phyloP scores from a whole-genome alignment of 2,329 filamentous ascomycete species.

The Ophiostoma sp. region DNA sequence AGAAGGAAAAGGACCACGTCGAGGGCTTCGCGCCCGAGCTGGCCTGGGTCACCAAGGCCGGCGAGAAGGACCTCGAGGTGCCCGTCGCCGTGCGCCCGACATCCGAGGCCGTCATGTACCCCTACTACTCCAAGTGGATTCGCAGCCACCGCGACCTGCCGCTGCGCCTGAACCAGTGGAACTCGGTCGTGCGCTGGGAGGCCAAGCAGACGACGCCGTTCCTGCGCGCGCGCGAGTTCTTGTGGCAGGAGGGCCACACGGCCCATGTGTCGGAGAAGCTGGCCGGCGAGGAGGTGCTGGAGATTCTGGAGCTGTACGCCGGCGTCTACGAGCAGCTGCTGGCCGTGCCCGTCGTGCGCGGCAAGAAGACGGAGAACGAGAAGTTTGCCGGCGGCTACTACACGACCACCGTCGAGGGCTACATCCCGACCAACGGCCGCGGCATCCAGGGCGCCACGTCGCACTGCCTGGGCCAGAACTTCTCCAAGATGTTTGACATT shows the following conservation, averaged over 20 bases:
- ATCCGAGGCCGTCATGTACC: slow-evolving; percentile 82
- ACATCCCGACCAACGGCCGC: slow-evolving; percentile 90
- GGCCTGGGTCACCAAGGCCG: slow-evolving; percentile 83
- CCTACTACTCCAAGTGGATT: slow-evolving; percentile 95
- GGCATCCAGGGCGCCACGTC: slow-evolving; percentile 96
- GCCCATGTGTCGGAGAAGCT: slow-evolving; percentile 80
- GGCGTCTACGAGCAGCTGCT: slow-evolving; percentile 89
- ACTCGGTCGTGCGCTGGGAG: slow-evolving; percentile 83
- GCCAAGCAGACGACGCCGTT: slow-evolving; percentile 90
- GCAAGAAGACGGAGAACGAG: slow-evolving; percentile 93
- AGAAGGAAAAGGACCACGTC: slow-evolving; percentile 89
- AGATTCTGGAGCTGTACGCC: slow-evolving; percentile 92
- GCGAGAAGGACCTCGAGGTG: slow-evolving; percentile 86
- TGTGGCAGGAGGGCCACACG: slow-evolving; percentile 95
- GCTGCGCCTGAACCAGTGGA: slow-evolving; percentile 95
- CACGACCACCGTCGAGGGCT: slow-evolving; percentile 94
- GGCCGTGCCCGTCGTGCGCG: slow-evolving; percentile 89
- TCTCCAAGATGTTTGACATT: slow-evolving; percentile 97
- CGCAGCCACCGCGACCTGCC: slow-evolving; percentile 92
- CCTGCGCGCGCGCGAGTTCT: slow-evolving; percentile 85
- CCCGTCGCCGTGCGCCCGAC: slow-evolving; percentile 64
- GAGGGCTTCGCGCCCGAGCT: slow-evolving; percentile 96
- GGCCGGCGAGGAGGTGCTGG: slow-evolving; percentile 77
- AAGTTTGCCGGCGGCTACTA: slow-evolving; percentile 97
- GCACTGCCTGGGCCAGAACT: slow-evolving; percentile 94